A percentile compares a stretch with the other conserved stretches of the same genome.
These are phyloP conservation scores for Tuber umbilicatum DNA, from an alignment of 495 filamentous ascomycete species.

Conservation along the genomic window DNA sequence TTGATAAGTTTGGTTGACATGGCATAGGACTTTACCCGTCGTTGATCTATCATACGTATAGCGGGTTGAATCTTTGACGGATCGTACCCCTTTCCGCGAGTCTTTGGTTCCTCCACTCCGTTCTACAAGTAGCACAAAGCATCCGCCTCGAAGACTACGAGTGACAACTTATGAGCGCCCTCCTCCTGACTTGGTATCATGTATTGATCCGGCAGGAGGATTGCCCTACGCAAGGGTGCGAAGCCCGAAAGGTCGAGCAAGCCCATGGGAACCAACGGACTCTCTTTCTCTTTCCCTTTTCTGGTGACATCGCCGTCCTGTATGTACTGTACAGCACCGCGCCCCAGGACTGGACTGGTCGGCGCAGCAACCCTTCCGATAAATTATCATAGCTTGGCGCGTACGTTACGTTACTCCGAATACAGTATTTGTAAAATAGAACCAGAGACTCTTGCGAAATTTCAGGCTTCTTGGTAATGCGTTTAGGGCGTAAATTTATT, in stretches of 20 bases:
- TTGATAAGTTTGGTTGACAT: too few species aligned
- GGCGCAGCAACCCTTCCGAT: neutral
- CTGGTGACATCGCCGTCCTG: neutral
- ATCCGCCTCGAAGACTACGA: neutral
- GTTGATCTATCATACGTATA: too few species aligned
- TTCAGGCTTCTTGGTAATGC: neutral
- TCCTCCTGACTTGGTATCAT: neutral
- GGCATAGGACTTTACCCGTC: too few species aligned
- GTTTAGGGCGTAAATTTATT: too few species aligned
- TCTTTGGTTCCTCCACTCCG: too few species aligned
- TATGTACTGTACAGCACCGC: neutral
- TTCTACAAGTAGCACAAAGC: too few species aligned
- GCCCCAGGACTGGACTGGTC: too few species aligned
- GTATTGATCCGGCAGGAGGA: neutral
- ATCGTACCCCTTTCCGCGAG: too few species aligned
- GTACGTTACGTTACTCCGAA: neutral
- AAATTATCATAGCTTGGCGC: neutral
- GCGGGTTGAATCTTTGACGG: too few species aligned
- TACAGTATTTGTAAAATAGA: neutral
- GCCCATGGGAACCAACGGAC: neutral
- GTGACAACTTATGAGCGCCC: conserved; percentile 1
- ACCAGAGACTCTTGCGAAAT: neutral
- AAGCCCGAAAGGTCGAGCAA: neutral
- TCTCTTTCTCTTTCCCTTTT: neutral
- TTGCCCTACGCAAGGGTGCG: neutral